phyloP scores from a whole-genome alignment of 345 rosid species.

The Eucalyptus cloeziana region DNA sequence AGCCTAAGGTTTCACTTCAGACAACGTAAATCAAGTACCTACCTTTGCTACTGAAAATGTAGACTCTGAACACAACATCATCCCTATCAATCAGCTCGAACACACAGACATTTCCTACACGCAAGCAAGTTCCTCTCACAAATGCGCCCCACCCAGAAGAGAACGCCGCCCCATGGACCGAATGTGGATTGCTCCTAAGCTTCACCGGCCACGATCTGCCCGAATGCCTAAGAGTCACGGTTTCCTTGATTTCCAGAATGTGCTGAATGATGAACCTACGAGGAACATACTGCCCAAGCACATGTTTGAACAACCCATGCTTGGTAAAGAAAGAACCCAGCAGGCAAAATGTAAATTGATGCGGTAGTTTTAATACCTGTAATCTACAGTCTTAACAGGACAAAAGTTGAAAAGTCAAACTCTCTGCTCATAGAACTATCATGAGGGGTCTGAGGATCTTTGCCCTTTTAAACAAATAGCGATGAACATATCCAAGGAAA shows the following conservation, averaged over 20 bases:
- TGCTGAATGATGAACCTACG: not conserved
- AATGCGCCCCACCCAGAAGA: not conserved
- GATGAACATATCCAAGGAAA: not conserved
- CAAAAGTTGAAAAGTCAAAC: not conserved
- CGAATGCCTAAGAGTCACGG: not conserved
- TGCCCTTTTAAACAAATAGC: not conserved
- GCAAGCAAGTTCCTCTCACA: not conserved
- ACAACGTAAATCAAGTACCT: not conserved
- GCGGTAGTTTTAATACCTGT: not conserved
- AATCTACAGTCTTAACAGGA: not conserved
- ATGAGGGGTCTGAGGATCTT: not conserved
- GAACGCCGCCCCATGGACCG: not conserved
- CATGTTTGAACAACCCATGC: not conserved
- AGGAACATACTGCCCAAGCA: not conserved
- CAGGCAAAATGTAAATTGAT: not conserved
- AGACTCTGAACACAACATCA: not conserved
- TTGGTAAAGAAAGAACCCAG: not conserved
- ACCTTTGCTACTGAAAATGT: not conserved
- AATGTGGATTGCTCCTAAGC: not conserved
- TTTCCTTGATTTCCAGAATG: not conserved
- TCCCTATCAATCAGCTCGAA: not conserved
- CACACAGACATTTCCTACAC: not conserved
- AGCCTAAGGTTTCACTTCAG: not conserved
- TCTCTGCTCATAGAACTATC: not conserved
- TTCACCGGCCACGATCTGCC: not conserved